Base-by-base conservation (phyloP, 2,329 filamentous ascomycete species). In the Pseudogymnoascus sp. region DNA sequence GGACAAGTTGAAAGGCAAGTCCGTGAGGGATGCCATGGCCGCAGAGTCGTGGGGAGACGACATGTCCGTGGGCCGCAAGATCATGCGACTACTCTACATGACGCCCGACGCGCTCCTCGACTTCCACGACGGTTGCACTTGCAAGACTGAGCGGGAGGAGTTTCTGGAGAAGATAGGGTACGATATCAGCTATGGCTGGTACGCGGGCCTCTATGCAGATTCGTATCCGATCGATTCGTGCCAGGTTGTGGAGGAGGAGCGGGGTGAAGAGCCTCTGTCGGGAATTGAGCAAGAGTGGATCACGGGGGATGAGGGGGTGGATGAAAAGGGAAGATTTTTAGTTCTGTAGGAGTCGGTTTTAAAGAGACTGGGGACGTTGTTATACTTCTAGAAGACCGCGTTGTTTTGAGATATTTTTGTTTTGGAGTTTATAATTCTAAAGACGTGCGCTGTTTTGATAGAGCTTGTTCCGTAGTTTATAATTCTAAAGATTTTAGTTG, bases 21-120 rank as follows among this genome's bases (percentile, higher is more conserved):
- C 49, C 5, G 38, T 60, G 23, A 41, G 58, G n/a, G 58, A 60
- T 41, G 38, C 38, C 58, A 38, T 60, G 35, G 58, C 38, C 12
- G 33, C 58, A 6, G 58, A 60, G 58, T 60, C 58, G 14, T 60
- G 58, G 58, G 58, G 58, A n/a, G 58, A 60, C 38, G 38, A 60
- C 23, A 60, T 41, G 58, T 39, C 58, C 0, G 58, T 60, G 3
- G 58, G 35, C 6, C 38, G 38, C 38, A 41, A 60, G 38, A 31
- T 60, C 38, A 41, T 41, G 35, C 58, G 38, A 4, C 33, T 60
- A 1, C 33, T 60, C 21, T 41, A 41, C 58, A 60, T 60, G 58
- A 60, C 58, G 58, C 58, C 58, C 7, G 58, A 60, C 21, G 35
- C 33, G 21, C 33, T 60, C 1, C 58, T 60, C 7, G 33, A 60